phyloP scores from a whole-genome alignment of 2,329 filamentous ascomycete species.

The Dactylellina leptospora region DNA sequence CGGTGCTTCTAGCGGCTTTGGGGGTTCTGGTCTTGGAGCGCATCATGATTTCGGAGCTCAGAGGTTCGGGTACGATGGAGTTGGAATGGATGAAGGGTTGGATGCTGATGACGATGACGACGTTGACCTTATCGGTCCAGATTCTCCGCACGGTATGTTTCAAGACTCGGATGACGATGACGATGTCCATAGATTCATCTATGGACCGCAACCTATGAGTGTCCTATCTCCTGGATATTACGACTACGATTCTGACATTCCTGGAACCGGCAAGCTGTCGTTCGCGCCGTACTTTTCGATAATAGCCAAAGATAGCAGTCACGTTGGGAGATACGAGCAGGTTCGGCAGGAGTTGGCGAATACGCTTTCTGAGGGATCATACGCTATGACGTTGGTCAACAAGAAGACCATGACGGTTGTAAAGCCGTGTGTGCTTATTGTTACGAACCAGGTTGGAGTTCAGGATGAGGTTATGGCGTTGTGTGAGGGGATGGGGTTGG shows the following conservation, averaged over 20 bases:
- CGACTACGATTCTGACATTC: constrained; percentile 44
- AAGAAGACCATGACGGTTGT: constrained; percentile 8
- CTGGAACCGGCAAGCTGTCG: constrained; percentile 42
- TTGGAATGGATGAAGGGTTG: constrained; percentile 32
- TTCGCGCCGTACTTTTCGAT: constrained; percentile 40
- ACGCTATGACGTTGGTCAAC: constrained; percentile 40
- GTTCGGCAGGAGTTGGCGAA: constrained; percentile 22
- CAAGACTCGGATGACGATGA: constrained; percentile 48
- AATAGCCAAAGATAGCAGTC: constrained; percentile 29
- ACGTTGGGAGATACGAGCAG: constrained; percentile 35
- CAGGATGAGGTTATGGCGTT: constrained; percentile 15
- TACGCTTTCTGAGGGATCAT: constrained; percentile 23
- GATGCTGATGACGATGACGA: constrained; percentile 46
- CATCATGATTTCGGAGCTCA: constrained; percentile 40
- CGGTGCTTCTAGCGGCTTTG: constrained; percentile 6
- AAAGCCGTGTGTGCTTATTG: constrained; percentile 40
- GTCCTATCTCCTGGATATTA: constrained; percentile 35
- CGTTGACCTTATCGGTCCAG: constrained; percentile 9
- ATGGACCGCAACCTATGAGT: constrained; percentile 28
- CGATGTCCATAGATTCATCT: constrained; percentile 17
- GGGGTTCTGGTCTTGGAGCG: constrained; percentile 13
- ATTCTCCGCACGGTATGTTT: constrained; percentile 19
- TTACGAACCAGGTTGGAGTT: constrained; percentile 24
- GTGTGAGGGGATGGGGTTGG: constrained; percentile 35
- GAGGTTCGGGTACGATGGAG: constrained; percentile 16